A percentile compares a stretch with the other conserved stretches of the same genome.
Evolutionary conservation across 352 stramenopile genomes (phyloP).

Genomic region (Phytopythium cucurbitacearum): DNA sequence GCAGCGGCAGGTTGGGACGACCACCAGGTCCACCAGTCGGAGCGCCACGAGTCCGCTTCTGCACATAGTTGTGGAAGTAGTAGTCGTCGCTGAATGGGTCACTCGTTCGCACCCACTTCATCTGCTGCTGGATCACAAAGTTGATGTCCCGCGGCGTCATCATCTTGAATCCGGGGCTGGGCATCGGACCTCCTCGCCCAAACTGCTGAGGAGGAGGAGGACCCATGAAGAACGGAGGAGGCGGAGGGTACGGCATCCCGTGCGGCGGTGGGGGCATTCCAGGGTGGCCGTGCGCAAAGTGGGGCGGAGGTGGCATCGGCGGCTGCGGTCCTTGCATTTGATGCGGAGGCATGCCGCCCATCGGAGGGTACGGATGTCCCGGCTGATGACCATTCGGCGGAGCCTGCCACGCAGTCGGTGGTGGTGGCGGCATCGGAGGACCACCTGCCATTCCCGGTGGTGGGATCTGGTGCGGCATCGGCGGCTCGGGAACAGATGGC

Average conservation of each 20-base stretch:
- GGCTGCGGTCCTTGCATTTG: conserved; percentile 31
- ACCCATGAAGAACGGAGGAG: conserved; percentile 13
- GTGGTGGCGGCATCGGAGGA: conserved; percentile 20
- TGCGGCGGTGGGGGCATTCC: conserved; percentile 13
- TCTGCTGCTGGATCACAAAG: conserved; percentile 82
- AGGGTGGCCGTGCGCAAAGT: no score
- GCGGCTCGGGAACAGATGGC: not conserved
- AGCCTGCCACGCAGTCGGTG: conserved; percentile 29
- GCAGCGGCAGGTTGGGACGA: conserved; percentile 39
- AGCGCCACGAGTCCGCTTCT: conserved; percentile 54
- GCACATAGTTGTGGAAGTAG: conserved; percentile 83
- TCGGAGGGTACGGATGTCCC: conserved; percentile 11
- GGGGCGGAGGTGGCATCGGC: conserved; percentile 29
- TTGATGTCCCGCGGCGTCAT: conserved; percentile 84
- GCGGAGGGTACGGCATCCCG: conserved; percentile 25
- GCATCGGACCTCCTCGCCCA: conserved; percentile 25
- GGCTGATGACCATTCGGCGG: conserved; percentile 20
- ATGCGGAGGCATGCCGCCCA: conserved; percentile 13
- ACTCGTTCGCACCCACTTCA: conserved; percentile 83
- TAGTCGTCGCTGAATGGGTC: conserved; percentile 88
- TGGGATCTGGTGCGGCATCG: conserved; percentile 10
- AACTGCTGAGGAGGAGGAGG: conserved; percentile 17
- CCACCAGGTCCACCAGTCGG: conserved; percentile 17
- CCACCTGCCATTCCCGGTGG: conserved; percentile 20
- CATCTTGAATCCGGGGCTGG: conserved; percentile 66